Conservation (phyloP, 1,284 basidiomycete genomes). For the Rhodotorula glutinis region DNA sequence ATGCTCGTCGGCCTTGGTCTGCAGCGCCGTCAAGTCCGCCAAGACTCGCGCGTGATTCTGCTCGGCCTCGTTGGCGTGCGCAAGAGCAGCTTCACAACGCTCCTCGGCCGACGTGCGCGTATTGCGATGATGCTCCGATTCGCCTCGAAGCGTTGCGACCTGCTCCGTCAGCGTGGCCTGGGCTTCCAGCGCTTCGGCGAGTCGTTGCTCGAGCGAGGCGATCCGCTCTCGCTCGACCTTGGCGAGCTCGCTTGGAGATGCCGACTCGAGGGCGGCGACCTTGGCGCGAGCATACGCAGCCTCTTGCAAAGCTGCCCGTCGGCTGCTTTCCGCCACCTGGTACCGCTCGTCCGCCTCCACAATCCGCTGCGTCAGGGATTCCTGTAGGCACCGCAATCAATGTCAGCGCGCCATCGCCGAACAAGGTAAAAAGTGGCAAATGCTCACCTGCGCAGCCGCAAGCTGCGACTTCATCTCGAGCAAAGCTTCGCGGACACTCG, state of each 20-base stretch:
- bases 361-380: conserved; percentile 69
- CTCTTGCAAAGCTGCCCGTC: conserved; percentile 81
- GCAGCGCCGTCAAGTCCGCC: conserved; percentile 70
- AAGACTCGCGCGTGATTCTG: conserved; percentile 68
- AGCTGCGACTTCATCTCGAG: conserved; percentile 85
- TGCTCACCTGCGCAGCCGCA: conserved; percentile 76
- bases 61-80: conserved; percentile 78
- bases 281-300: conserved; percentile 96
- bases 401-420: neutral
- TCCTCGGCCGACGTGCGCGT: conserved; percentile 72
- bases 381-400: conserved; percentile 52
- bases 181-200: conserved; percentile 68
- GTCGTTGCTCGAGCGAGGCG: conserved; percentile 72
- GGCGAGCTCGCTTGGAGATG: conserved; percentile 59
- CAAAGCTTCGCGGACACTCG: conserved; percentile 43
- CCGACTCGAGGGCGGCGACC: conserved; percentile 75
- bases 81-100: conserved; percentile 71
- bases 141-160: conserved; percentile 61
- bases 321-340: conserved; percentile 73
- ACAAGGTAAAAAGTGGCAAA: neutral
- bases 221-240: conserved; percentile 78
- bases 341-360: conserved; percentile 72
- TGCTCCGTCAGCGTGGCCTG: conserved; percentile 70
- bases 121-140: conserved; percentile 42
- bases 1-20: conserved; percentile 61